Evolutionary conservation across 208 protist species (phyloP).

Genomic region (Phytomonas serpens): DNA sequence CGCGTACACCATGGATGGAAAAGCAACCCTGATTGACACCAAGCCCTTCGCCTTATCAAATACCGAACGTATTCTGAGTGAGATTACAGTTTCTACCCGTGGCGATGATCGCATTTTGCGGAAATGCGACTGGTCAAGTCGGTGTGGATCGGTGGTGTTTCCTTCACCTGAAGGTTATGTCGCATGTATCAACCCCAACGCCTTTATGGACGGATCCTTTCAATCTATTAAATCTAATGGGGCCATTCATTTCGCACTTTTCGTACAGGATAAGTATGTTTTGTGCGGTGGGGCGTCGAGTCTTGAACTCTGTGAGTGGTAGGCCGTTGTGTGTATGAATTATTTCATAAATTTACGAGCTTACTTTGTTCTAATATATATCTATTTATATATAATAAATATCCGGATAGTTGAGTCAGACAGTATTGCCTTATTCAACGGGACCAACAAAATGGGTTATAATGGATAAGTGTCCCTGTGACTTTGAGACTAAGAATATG

Average conservation of each 20-base stretch:
- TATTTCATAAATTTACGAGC: background rate
- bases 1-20: constrained; percentile 45
- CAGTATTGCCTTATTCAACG: background rate
- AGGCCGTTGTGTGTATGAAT: background rate
- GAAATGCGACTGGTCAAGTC: constrained; percentile 28
- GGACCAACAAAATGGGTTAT: background rate
- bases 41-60: constrained; percentile 62
- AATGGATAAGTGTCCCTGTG: background rate
- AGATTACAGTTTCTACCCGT: constrained; percentile 15
- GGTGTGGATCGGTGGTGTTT: constrained; percentile 16
- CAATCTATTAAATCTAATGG: constrained; percentile 14
- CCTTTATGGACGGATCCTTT: constrained; percentile 15
- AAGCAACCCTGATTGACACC: constrained; percentile 35
- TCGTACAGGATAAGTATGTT: constrained; percentile 22
- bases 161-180: constrained; percentile 21
- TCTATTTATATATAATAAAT: background rate
- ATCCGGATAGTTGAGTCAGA: background rate
- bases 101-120: constrained; percentile 27
- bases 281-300: constrained; percentile 27
- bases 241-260: constrained; percentile 22
- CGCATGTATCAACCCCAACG: constrained; percentile 11
- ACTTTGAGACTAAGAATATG: background rate
- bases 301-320: constrained; percentile 26
- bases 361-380: background rate
- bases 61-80: constrained; percentile 34